Base-by-base conservation (phyloP, 495 filamentous ascomycete genomes). In the Aspergillus leporis region DNA sequence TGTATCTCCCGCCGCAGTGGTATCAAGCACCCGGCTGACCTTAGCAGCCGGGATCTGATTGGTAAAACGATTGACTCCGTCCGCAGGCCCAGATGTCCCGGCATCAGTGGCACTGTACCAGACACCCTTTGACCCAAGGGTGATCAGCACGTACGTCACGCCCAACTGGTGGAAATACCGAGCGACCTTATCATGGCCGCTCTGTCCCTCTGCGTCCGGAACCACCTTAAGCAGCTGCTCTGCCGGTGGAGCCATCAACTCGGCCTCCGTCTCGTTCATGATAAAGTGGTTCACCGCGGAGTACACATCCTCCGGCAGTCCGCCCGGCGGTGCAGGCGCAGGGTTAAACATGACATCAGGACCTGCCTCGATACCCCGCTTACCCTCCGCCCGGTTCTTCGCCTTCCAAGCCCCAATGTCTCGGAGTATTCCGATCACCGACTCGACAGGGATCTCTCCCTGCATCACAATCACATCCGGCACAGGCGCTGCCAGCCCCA, bases 1-100 rank as follows among this genome's bases (percentile, higher is more conserved):
- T 5, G 93, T 96, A 71, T 98, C 94, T 0, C 94, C 94, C 16
- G 93, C 94, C 0, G 88, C 93, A 5, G 94, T 98, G 6, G 93
- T 98, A 75, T 98, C 94, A 6, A 96, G 81, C 21, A 97, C 93
- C 55, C 80, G 84, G 64, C 66, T 76, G 60, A 81, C 84, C 67
- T 80, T 85, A 62, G 78, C 81, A 10, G 85, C 87, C 16, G 73
- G 75, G 6, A 79, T 64, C 55, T 81, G 63, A 38, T 75, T 69
- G 10, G 70, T 74, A 28, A 75, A 74, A 28, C 72, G 66, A n/a
- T 55, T 59, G 3, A 62, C 63, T 8, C 73, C 71, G 54, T 77
- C 69, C 18, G 59, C 69, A 8, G 66, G 62, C 49, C 81, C 71
- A 14, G 51, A 36, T 1, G 18, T 70, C 21, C 70, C 65, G 3